Evolutionary conservation across 2,329 filamentous ascomycete genomes (phyloP).

Genomic region (Neonectria neomacrospora): DNA sequence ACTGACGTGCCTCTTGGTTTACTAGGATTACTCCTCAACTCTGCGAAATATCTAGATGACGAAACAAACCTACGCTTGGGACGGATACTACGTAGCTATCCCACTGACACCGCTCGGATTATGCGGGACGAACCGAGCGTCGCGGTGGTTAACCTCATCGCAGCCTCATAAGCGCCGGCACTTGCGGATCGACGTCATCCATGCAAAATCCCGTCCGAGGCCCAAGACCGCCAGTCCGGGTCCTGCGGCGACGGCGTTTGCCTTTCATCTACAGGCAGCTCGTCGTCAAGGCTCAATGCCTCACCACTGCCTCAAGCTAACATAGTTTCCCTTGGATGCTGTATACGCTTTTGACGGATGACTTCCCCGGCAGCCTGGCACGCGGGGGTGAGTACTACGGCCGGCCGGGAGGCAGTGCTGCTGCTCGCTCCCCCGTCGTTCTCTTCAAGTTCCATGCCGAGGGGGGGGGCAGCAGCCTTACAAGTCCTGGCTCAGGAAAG

Average conservation of each 20-base stretch:
- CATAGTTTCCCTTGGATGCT: background rate
- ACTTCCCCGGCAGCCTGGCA: background rate
- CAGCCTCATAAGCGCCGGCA: background rate
- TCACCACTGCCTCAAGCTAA: background rate
- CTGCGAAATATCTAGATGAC: background rate
- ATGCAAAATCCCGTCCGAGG: background rate
- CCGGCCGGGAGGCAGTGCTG: conserved; percentile 4
- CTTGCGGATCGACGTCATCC: conserved; percentile 21
- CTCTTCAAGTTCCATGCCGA: conserved; percentile 2
- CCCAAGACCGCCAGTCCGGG: background rate
- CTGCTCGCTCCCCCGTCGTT: background rate
- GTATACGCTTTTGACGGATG: background rate
- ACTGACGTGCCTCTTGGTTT: background rate
- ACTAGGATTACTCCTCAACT: background rate
- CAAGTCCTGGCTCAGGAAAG: background rate
- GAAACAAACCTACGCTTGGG: background rate
- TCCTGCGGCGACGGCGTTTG: background rate
- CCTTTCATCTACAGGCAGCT: too few relatives aligned
- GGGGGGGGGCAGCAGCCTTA: background rate
- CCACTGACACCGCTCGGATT: background rate
- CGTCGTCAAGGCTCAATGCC: background rate
- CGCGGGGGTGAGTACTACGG: background rate
- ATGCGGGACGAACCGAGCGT: background rate
- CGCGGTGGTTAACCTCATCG: background rate
- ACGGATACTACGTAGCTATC: background rate